Evolutionary conservation across 768 basidiomycete genomes (phyloP).

Genomic region (Paxillus rubicundulus): DNA sequence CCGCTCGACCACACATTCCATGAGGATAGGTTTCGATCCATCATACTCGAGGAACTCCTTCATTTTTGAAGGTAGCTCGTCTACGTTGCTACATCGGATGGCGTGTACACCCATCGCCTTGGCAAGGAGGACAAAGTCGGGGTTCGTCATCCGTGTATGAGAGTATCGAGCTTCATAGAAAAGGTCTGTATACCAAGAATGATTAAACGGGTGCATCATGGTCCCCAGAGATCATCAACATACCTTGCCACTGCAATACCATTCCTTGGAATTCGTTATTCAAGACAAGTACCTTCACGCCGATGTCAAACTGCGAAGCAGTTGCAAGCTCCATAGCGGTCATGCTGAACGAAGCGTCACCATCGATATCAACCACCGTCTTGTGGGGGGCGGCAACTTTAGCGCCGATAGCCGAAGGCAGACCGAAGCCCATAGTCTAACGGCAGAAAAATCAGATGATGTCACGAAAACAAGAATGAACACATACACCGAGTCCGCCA

Average conservation of each 20-base stretch:
- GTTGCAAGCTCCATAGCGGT: slow-evolving; percentile 99
- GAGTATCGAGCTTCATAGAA: slow-evolving; percentile 98
- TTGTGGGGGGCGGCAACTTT: slow-evolving; percentile 95
- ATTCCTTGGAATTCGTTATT: slow-evolving; percentile 99
- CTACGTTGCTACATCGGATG: slow-evolving; percentile 64
- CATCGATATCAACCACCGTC: slow-evolving; percentile 93
- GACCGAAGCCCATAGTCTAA: slow-evolving; percentile 97
- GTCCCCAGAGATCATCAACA: slow-evolving; percentile 14
- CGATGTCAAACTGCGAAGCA: slow-evolving; percentile 86
- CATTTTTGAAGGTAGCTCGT: slow-evolving; percentile 92
- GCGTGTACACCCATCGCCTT: slow-evolving; percentile 91
- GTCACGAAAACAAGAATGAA: background rate
- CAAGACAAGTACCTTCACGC: slow-evolving; percentile 89
- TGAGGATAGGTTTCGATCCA: slow-evolving; percentile 75
- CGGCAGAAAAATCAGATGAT: background rate
- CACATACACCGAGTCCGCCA: slow-evolving; percentile 87
- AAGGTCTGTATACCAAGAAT: slow-evolving; percentile 52
- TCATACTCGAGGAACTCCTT: slow-evolving; percentile 98
- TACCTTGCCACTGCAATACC: slow-evolving; percentile 99
- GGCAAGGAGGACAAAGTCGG: slow-evolving; percentile 89
- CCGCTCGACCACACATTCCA: slow-evolving; percentile 86
- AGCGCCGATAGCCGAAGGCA: slow-evolving; percentile 92
- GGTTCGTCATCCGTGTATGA: slow-evolving; percentile 94
- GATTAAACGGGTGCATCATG: background rate
- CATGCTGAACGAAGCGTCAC: slow-evolving; percentile 99